These are phyloP conservation scores for Lachancea lanzarotensis DNA, from an alignment of 805 yeast genomes.

Conservation along the genomic window DNA sequence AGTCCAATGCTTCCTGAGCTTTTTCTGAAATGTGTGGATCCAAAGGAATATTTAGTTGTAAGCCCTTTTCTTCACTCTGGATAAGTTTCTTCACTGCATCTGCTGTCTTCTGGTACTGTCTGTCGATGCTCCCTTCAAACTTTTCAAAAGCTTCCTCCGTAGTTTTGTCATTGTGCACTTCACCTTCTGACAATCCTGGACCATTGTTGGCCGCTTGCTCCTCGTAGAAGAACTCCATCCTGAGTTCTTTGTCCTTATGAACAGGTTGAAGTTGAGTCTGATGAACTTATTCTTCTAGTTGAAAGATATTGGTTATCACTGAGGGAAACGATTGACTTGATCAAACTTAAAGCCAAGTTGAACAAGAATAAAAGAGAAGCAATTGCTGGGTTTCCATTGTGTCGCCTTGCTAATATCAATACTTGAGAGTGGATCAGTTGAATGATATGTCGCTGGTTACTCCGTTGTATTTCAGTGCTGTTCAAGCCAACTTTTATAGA, in stretches of 20 bases:
- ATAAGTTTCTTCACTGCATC: constrained; percentile 12
- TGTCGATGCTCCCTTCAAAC: constrained; percentile 46
- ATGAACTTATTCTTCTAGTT: not conserved
- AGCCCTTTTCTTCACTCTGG: constrained; percentile 18
- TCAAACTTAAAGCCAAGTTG: too few relatives aligned
- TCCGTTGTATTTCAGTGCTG: constrained; percentile 70
- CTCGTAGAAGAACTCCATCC: constrained; percentile 29
- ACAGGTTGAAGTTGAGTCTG: not conserved
- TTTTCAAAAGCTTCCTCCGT: constrained; percentile 49
- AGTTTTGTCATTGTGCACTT: constrained; percentile 17
- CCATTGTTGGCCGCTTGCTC: constrained; percentile 20
- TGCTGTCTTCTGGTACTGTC: constrained; percentile 25
- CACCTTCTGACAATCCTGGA: not conserved
- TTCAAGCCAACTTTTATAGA: constrained; percentile 65
- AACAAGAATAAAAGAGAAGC: too few relatives aligned
- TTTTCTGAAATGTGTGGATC: constrained; percentile 21
- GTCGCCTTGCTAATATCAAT: too few relatives aligned
- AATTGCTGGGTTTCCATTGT: too few relatives aligned
- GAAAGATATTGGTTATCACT: too few relatives aligned
- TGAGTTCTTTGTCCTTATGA: too few relatives aligned
- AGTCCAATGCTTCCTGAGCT: constrained; percentile 62
- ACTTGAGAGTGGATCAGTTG: not conserved
- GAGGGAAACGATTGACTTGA: too few relatives aligned
- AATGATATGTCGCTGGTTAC: constrained; percentile 42
- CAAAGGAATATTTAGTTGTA: constrained; percentile 25